These are phyloP conservation scores for Inonotus obliquus DNA, from an alignment of 1,284 basidiomycete species.

Conservation along the genomic window DNA sequence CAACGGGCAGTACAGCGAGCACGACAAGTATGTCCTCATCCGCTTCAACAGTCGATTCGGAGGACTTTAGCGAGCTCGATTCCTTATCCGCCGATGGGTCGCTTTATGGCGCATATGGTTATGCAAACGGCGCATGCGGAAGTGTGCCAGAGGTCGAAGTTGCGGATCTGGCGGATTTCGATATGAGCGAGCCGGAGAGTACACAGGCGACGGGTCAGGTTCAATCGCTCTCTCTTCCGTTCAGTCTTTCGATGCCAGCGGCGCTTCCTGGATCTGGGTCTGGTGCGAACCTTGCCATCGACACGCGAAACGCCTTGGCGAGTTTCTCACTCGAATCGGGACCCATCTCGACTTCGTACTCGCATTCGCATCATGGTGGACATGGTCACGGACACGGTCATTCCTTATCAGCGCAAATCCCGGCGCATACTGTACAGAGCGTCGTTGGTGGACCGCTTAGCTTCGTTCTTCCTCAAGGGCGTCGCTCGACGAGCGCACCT, in stretches of 20 bases:
- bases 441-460: constrained; percentile 5
- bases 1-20: constrained; percentile 6
- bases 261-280: not conserved
- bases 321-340: constrained; percentile 10
- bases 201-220: not conserved
- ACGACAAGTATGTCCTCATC: constrained; percentile 5
- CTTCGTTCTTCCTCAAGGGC: constrained; percentile 11
- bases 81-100: constrained; percentile 3
- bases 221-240: not conserved
- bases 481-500: constrained; percentile 12
- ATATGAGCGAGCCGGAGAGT: constrained; percentile 7
- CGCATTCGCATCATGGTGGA: not conserved
- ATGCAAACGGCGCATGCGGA: not conserved
- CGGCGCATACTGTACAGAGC: constrained; percentile 1
- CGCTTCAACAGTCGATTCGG: constrained; percentile 8
- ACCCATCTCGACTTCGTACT: not conserved
- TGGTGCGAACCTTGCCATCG: constrained; percentile 5
- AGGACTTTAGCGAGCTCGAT: constrained; percentile 10
- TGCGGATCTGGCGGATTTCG: constrained; percentile 5
- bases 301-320: constrained; percentile 10
- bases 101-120: not conserved
- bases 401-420: constrained; percentile 11
- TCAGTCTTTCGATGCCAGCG: constrained; percentile 5
- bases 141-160: constrained; percentile 1
- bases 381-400: constrained; percentile 13